Percentiles rank a stretch among this genome's conserved stretches.
Evolutionary conservation across 2,329 filamentous ascomycete species (phyloP).

Genomic region (Aureobasidium sp.): DNA sequence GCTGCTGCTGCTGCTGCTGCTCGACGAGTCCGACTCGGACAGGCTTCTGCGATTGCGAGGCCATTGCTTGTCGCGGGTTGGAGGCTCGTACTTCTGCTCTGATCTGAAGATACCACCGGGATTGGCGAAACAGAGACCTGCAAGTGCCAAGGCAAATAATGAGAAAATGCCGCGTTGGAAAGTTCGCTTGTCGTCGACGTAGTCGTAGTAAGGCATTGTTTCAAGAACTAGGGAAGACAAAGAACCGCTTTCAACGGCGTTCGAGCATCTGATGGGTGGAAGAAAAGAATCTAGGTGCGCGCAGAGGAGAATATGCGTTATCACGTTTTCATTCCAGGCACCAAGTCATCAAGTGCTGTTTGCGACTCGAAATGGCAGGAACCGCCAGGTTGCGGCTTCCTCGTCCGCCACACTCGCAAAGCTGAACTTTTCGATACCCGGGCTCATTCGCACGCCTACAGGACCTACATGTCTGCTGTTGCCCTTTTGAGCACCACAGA

Average conservation of each 20-base stretch:
- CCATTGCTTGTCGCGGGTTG: conserved; percentile 20
- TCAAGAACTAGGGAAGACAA: not conserved
- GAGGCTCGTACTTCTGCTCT: conserved; percentile 22
- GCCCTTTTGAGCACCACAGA: not conserved
- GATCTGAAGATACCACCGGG: conserved; percentile 31
- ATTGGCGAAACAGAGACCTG: conserved; percentile 30
- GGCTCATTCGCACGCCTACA: not conserved
- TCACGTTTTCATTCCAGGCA: not conserved
- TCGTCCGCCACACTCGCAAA: not conserved
- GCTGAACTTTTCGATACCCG: not conserved
- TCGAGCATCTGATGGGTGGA: not conserved
- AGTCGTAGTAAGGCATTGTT: conserved; percentile 23
- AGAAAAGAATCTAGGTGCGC: not conserved
- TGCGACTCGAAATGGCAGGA: not conserved
- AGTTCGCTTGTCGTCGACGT: conserved; percentile 27
- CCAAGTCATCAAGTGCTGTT: not conserved
- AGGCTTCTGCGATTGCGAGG: conserved; percentile 20
- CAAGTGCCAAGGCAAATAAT: conserved; percentile 23
- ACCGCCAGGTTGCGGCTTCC: not conserved
- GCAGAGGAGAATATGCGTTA: not conserved
- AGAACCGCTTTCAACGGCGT: not conserved
- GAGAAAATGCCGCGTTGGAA: conserved; percentile 30
- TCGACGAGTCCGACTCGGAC: conserved; percentile 11
- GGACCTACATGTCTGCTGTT: not conserved
- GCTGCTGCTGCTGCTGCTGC: conserved; percentile 19